Conservation (phyloP, 371 early-diverging fungal genomes). For the Haplosporangium sp. region DNA sequence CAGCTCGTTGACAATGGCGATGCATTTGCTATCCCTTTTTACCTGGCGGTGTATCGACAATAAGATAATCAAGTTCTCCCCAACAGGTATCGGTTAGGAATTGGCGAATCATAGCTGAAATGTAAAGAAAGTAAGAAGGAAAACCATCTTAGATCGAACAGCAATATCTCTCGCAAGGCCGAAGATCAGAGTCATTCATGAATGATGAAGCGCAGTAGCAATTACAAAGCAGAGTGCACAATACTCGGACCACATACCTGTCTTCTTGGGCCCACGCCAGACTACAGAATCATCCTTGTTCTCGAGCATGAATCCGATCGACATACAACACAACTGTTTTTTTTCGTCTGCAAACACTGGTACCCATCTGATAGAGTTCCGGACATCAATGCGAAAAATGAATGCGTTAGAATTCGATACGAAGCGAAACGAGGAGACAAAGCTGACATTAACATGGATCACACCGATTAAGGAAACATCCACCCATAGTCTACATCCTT, state of each 20-base stretch:
- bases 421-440: constrained; percentile 2
- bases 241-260: constrained; percentile 59
- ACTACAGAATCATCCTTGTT: constrained; percentile 89
- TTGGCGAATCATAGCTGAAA: constrained; percentile 87
- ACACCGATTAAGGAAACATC: constrained; percentile 1
- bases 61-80: constrained; percentile 88
- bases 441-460: neutral
- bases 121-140: neutral
- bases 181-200: too few relatives aligned
- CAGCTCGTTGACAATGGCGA: too few relatives aligned
- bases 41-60: constrained; percentile 97
- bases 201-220: too few relatives aligned
- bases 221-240: too few relatives aligned
- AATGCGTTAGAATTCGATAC: constrained; percentile 16
- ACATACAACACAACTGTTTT: constrained; percentile 77
- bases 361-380: constrained; percentile 74
- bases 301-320: constrained; percentile 89
- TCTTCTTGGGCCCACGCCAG: constrained; percentile 97
- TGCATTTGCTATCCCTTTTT: too few relatives aligned
- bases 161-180: too few relatives aligned
- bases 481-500: too few relatives aligned
- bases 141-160: neutral
- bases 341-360: constrained; percentile 89
- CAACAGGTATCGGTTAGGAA: constrained; percentile 91
- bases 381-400: neutral